Percentiles rank a stretch among this genome's conserved stretches.
phyloP scores from a whole-genome alignment of 1,284 basidiomycete species.

The Phylloboletellus chloephorus region DNA sequence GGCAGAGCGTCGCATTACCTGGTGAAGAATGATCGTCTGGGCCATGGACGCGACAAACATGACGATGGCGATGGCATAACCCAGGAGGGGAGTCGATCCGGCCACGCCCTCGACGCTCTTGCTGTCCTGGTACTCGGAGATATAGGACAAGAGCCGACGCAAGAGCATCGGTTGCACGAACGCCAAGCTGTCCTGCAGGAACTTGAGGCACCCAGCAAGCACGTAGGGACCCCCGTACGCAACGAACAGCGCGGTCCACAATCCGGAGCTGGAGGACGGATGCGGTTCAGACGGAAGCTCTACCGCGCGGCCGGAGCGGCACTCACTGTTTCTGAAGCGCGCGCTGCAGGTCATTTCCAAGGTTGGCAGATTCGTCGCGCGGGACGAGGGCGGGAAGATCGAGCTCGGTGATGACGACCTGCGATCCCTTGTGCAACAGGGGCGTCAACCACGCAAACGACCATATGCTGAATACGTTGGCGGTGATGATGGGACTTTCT shows the following conservation, averaged over 20 bases:
- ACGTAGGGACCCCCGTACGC: conserved; percentile 80
- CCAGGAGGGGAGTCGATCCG: conserved; percentile 43
- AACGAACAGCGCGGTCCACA: conserved; percentile 69
- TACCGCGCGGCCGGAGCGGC: neutral
- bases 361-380: conserved; percentile 66
- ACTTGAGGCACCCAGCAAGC: conserved; percentile 64
- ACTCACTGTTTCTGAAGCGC: conserved; percentile 58
- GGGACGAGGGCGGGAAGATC: conserved; percentile 69
- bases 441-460: conserved; percentile 78
- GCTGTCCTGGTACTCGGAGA: conserved; percentile 65
- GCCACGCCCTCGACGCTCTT: conserved; percentile 18
- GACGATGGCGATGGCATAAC: conserved; percentile 68
- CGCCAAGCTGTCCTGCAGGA: conserved; percentile 72
- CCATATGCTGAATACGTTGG: conserved; percentile 80
- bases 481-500: conserved; percentile 73
- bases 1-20: conserved; percentile 42
- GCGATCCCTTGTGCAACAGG: conserved; percentile 66
- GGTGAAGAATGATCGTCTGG: conserved; percentile 84
- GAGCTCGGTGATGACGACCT: conserved; percentile 64
- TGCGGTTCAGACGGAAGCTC: conserved; percentile 3
- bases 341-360: conserved; percentile 60
- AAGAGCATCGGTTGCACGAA: conserved; percentile 92
- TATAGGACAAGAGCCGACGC: conserved; percentile 75
- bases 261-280: conserved; percentile 36
- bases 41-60: conserved; percentile 78